These are phyloP conservation scores for Gossypium rotundifolium DNA, from an alignment of 345 rosid genomes.

Conservation along the genomic window DNA sequence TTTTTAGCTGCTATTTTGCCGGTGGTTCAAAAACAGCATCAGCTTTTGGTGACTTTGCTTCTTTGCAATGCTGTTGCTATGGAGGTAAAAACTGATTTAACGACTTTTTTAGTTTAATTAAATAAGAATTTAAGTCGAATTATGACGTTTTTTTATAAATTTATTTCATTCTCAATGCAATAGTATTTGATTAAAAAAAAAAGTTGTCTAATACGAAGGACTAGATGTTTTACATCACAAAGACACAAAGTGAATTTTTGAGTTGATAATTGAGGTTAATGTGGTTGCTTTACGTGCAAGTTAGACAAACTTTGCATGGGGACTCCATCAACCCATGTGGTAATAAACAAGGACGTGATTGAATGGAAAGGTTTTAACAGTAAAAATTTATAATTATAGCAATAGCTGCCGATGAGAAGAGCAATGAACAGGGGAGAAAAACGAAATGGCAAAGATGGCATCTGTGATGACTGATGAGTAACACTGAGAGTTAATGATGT, in stretches of 20 bases:
- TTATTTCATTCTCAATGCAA: neutral
- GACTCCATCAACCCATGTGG: neutral
- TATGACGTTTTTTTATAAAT: too few relatives aligned
- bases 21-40: constrained; percentile 92
- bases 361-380: too few relatives aligned
- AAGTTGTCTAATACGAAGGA: neutral
- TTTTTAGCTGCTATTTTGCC: constrained; percentile 70
- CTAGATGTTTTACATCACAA: neutral
- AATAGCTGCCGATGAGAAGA: neutral
- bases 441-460: too few relatives aligned
- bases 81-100: constrained; percentile 54
- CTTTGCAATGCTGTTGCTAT: constrained; percentile 82
- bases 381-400: too few relatives aligned
- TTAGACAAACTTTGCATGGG: neutral
- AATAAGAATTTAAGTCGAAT: neutral
- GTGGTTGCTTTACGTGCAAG: neutral
- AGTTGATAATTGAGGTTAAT: neutral
- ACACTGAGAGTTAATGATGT: too few relatives aligned
- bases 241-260: neutral
- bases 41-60: constrained; percentile 86
- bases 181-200: neutral
- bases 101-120: neutral
- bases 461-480: too few relatives aligned
- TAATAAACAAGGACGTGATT: too few relatives aligned
- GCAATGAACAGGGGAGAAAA: neutral